phyloP scores from a whole-genome alignment of 202 grass and related monocot species.

The Panicum hallii region DNA sequence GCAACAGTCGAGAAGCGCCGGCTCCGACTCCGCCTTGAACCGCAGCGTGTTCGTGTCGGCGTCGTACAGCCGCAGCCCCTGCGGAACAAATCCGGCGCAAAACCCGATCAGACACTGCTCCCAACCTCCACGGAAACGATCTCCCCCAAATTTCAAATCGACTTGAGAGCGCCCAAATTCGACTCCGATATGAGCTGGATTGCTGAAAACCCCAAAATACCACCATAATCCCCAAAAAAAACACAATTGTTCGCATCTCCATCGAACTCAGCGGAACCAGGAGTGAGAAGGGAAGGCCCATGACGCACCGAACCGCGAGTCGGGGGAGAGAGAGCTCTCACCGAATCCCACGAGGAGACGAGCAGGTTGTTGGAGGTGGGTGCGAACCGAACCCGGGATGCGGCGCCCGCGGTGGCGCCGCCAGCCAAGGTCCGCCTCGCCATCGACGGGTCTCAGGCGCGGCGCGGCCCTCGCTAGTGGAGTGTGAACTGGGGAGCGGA shows the following conservation, averaged over 20 bases:
- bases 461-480: neutral
- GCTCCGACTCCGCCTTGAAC: conserved; percentile 44
- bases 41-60: conserved; percentile 45
- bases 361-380: conserved; percentile 65
- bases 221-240: neutral
- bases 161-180: neutral
- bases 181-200: neutral
- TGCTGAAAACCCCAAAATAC: neutral
- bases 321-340: conserved; percentile 34
- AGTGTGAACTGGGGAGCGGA: neutral
- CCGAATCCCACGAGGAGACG: conserved; percentile 72
- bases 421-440: conserved; percentile 39
- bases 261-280: conserved; percentile 4
- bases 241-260: neutral
- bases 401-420: conserved; percentile 52
- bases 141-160: conserved; percentile 6
- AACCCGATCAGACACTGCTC: conserved; percentile 21
- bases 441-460: conserved; percentile 37
- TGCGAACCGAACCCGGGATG: conserved; percentile 68
- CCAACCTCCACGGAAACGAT: neutral
- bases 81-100: conserved; percentile 31
- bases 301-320: neutral
- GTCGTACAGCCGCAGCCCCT: conserved; percentile 74
- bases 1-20: conserved; percentile 67
- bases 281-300: neutral